Evolutionary conservation across 129 eudicot genomes (phyloP), one percentile per base, ranked within the genome.

Genomic region (Saposhnikovia divaricata): DNA sequence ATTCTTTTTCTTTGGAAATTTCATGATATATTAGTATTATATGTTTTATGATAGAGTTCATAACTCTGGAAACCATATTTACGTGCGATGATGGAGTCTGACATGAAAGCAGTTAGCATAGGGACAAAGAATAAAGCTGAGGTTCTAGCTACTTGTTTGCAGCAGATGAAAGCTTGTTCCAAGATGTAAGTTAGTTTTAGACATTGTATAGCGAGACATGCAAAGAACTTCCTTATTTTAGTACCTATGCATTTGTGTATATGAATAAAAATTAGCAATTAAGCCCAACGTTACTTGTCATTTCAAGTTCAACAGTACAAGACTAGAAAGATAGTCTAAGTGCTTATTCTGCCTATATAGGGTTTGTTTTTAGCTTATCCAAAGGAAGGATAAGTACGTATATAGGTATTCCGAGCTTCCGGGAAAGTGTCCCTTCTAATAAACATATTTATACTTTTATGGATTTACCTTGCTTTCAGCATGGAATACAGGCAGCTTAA

Each of bases 51-150:
- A n/a, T n/a, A n/a, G 27, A n/a, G 97, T 47, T 84, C 90, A 82
- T 95, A 96, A 79, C 88, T 96, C 45, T 96, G 99, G 99, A 96
- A 90, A 79, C 99, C 99, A 44, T 77, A 92, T 81, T 95, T 96
- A 37, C 93, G 99, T 68, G 85, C 96, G 80, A 80, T 73, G 89
- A 96, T 92, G 97, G 99, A 96, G 85, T 79, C 82, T 80, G 97
- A 96, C 79, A 96, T 96, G 99, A 96, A 86, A 86, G 96, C 89
- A 46, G 97, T 95, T 80, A 90, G 97, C 84, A 74, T 82, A 21
- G 97, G 97, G 42, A 85, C 84, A 47, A 96, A 92, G 87, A 85
- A 90, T 51, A 96, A 92, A 88, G 82, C 82, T 77, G 92, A 92
- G 57, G 96, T 89, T 84, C 74, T 96, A 82, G 92, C 89, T 43